Conservation (phyloP, 2,329 filamentous ascomycete species). For the Diaporthe sp. region DNA sequence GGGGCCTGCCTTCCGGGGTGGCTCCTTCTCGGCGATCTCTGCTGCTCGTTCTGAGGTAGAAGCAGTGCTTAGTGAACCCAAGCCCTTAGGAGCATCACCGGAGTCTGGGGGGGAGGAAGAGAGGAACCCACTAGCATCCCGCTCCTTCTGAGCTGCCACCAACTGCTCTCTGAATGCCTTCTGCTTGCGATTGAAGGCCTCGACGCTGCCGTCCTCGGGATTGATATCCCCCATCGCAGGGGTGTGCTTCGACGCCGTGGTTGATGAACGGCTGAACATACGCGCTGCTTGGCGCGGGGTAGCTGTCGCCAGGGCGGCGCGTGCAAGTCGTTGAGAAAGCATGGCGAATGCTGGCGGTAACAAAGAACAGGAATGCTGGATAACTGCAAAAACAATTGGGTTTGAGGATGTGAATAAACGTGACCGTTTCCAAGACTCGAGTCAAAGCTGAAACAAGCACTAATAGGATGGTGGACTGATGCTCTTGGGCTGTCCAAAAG, state of each 20-base stretch:
- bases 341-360: constrained; percentile 49
- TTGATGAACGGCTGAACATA: constrained; percentile 69
- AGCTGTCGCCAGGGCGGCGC: constrained; percentile 54
- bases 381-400: constrained; percentile 23
- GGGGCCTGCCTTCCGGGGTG: constrained; percentile 77
- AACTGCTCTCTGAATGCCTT: constrained; percentile 88
- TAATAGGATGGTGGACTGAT: constrained; percentile 33
- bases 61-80: constrained; percentile 73
- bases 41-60: constrained; percentile 64
- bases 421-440: constrained; percentile 16
- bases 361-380: not conserved
- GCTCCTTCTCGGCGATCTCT: constrained; percentile 69
- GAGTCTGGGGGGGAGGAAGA: constrained; percentile 58
- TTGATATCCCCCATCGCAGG: constrained; percentile 91
- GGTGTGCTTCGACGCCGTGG: constrained; percentile 60
- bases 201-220: constrained; percentile 77
- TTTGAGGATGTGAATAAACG: constrained; percentile 3
- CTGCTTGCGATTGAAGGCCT: constrained; percentile 86
- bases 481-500: constrained; percentile 16
- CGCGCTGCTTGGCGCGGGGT: constrained; percentile 63
- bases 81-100: constrained; percentile 62
- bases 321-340: constrained; percentile 67
- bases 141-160: constrained; percentile 81
- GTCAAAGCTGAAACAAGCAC: constrained; percentile 35
- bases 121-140: constrained; percentile 82